Evolutionary conservation across 176 grass and related monocot species (phyloP).

Genomic region (Cocos nucifera): DNA sequence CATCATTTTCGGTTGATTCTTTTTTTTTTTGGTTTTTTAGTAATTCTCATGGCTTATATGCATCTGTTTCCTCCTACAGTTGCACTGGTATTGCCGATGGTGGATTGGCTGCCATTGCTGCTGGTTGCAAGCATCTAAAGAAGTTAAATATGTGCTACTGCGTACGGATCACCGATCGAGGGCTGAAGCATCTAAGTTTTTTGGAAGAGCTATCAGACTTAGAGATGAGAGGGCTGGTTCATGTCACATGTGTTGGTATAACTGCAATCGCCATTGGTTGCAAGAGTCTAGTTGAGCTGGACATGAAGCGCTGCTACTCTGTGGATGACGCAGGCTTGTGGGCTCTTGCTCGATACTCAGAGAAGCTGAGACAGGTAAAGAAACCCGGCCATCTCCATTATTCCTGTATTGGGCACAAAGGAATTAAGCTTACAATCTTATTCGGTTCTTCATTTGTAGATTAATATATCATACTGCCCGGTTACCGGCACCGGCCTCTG

Average conservation of each 20-base stretch:
- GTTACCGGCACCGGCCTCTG: slow-evolving; percentile 73
- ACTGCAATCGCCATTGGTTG: slow-evolving; percentile 55
- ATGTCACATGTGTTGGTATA: slow-evolving; percentile 62
- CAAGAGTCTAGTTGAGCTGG: slow-evolving; percentile 58
- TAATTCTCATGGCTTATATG: too few relatives aligned
- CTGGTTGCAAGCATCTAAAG: slow-evolving; percentile 73
- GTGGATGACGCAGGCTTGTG: slow-evolving; percentile 70
- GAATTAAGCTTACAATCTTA: too few relatives aligned
- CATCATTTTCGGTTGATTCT: too few relatives aligned
- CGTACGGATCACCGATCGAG: slow-evolving; percentile 67
- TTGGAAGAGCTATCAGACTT: slow-evolving; percentile 71
- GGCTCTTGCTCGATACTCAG: slow-evolving; percentile 64
- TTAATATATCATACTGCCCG: slow-evolving; percentile 92
- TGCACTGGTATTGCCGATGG: slow-evolving; percentile 66
- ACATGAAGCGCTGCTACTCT: slow-evolving; percentile 78
- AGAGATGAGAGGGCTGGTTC: slow-evolving; percentile 63
- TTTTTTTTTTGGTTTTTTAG: too few relatives aligned
- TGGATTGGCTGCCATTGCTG: slow-evolving; percentile 62
- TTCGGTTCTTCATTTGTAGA: slow-evolving; percentile 32
- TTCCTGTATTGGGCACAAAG: neutral
- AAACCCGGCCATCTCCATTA: neutral
- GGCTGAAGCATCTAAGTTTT: slow-evolving; percentile 54
- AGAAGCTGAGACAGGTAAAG: slow-evolving; percentile 86
- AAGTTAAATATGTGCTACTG: slow-evolving; percentile 87
- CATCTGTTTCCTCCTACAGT: slow-evolving; percentile 6